Conservation (phyloP, 108 stramenopile species). For the Cyclotella choctawhatcheeana region DNA sequence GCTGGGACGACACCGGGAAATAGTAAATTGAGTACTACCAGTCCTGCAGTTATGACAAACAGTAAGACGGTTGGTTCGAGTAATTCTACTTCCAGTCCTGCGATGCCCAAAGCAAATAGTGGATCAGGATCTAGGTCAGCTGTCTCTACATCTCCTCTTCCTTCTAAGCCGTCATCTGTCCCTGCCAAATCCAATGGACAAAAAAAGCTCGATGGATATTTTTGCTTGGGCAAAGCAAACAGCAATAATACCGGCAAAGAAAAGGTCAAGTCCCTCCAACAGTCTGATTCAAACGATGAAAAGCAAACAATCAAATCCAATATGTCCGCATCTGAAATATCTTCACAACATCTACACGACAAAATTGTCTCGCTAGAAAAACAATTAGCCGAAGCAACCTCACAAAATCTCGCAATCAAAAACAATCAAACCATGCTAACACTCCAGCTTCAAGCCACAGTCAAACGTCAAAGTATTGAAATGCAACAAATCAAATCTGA, state of each 20-base stretch:
- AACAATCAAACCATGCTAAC: constrained; percentile 86
- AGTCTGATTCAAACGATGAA: not conserved
- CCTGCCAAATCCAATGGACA: not conserved
- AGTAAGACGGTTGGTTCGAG: too few relatives aligned
- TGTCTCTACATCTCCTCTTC: not conserved
- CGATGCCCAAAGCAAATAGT: not conserved
- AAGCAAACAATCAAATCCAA: not conserved
- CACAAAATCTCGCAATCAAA: constrained; percentile 42
- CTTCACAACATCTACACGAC: constrained; percentile 10
- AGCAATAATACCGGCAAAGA: not conserved
- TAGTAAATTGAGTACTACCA: not conserved
- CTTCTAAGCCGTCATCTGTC: not conserved
- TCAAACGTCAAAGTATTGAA: constrained; percentile 33
- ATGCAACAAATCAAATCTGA: constrained; percentile 21
- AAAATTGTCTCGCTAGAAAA: constrained; percentile 13
- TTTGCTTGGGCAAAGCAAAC: not conserved
- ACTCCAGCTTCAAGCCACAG: constrained; percentile 54
- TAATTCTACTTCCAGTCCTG: not conserved
- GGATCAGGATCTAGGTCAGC: not conserved
- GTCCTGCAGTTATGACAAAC: too few relatives aligned
- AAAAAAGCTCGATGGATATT: constrained; percentile 1
- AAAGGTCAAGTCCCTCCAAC: not conserved
- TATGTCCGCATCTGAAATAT: not conserved
- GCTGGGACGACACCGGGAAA: not conserved
- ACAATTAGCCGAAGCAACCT: constrained; percentile 38